Evolutionary conservation across 129 eudicot species (phyloP).

Genomic region (Pseudognaphalium luteoalbum): DNA sequence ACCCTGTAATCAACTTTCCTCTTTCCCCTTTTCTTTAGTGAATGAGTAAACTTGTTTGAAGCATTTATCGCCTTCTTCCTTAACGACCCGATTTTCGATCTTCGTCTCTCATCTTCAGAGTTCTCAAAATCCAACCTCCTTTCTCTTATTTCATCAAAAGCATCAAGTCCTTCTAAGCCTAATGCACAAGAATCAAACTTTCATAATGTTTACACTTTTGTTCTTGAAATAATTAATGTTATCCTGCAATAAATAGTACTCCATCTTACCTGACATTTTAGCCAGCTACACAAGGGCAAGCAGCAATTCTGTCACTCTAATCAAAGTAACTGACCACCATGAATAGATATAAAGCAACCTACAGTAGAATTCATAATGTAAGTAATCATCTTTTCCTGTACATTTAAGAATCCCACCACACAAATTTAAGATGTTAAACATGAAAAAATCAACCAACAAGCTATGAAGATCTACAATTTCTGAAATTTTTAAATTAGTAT

Average conservation of each 20-base stretch:
- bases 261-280: slow-evolving; percentile 37
- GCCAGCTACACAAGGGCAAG: slow-evolving; percentile 19
- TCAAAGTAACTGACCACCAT: slow-evolving; percentile 15
- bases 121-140: slow-evolving; percentile 70
- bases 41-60: slow-evolving; percentile 80
- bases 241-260: neutral
- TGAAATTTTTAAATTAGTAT: neutral
- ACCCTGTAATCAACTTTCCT: slow-evolving; percentile 79
- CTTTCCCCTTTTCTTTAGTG: slow-evolving; percentile 81
- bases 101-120: slow-evolving; percentile 77
- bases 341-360: slow-evolving; percentile 27
- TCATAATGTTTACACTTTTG: slow-evolving; percentile 6
- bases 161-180: slow-evolving; percentile 58
- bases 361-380: slow-evolving; percentile 14
- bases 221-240: neutral
- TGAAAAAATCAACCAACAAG: neutral
- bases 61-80: slow-evolving; percentile 79
- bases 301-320: slow-evolving; percentile 1
- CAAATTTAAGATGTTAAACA: neutral
- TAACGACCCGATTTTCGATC: slow-evolving; percentile 63
- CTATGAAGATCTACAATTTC: slow-evolving; percentile 21
- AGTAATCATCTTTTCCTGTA: neutral
- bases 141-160: slow-evolving; percentile 60
- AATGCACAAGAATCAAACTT: slow-evolving; percentile 4
- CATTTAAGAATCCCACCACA: neutral